Base-by-base conservation (phyloP, 345 rosid genomes). In the Moricandia arvensis region DNA sequence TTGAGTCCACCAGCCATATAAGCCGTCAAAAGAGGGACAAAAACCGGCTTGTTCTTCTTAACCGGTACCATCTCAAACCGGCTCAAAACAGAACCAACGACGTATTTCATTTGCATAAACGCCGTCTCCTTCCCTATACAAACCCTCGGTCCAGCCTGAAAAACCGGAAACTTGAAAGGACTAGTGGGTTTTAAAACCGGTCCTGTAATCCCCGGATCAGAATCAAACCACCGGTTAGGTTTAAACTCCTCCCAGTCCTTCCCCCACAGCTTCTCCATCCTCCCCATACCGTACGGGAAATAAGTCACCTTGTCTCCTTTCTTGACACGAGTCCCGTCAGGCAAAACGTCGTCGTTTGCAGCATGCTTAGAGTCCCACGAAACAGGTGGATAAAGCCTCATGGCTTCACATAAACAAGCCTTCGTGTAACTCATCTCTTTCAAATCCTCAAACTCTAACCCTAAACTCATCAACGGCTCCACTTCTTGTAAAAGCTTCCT, bases 41-140 rank as follows among this genome's bases (percentile, higher is more conserved):
- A 87, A 68, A 80, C 85, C 62, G 86, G 88, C 13, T 15, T 77
- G 5, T 81, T 72, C 26, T 64, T n/a, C 7, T 41, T 37, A 17
- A 82, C 80, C 33, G 79, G 85, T 59, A 41, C 65, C 31, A 83
- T 83, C 75, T 80, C 83, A 70, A 83, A 88, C 79, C 72, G 80
- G 38, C 38, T 82, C 63, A 75, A n/a, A 17, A 86, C 67, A 16
- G 85, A 79, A 7, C 81, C 88, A 8, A 86, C 85, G 16, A 85
- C 89, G 9, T 81, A 86, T 79, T 88, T 90, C 93, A 90, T 88
- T 69, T 90, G 89, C 65, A 83, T 84, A 63, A 90, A 83, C 13
- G 88, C 93, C 87, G 86, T 85, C 70, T 90, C 85, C 78, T 90
- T 90, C 62, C 96, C 93, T 0, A 88, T 68, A 37, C 96, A 88